Evolutionary conservation across 2,329 filamentous ascomycete species (phyloP).

Genomic region (Talaromyces sp.): DNA sequence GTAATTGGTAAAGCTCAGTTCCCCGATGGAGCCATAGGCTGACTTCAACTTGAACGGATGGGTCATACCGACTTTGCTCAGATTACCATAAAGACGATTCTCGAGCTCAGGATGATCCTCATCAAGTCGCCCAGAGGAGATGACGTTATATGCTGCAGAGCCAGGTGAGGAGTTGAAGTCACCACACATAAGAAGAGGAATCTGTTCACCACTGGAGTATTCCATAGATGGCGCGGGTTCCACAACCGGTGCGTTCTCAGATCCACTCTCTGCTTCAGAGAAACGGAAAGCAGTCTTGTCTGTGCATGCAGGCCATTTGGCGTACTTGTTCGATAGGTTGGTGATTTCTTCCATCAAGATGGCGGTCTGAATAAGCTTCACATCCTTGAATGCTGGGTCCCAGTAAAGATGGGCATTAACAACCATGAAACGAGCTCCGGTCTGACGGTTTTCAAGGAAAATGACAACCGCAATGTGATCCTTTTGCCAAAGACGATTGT

Average conservation of each 20-base stretch:
- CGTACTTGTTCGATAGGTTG: slow-evolving; percentile 82
- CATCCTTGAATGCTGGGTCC: slow-evolving; percentile 87
- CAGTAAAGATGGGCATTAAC: slow-evolving; percentile 94
- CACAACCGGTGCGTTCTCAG: slow-evolving; percentile 49
- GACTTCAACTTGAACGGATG: slow-evolving; percentile 95
- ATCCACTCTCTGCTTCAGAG: slow-evolving; percentile 52
- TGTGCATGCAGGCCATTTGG: slow-evolving; percentile 74
- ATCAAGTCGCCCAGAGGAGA: slow-evolving; percentile 76
- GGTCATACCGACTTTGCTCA: slow-evolving; percentile 87
- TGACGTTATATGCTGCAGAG: slow-evolving; percentile 88
- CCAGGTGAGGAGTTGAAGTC: slow-evolving; percentile 92
- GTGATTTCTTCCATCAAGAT: slow-evolving; percentile 92
- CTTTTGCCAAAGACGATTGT: slow-evolving; percentile 97
- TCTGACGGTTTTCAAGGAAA: slow-evolving; percentile 89
- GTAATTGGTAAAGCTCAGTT: slow-evolving; percentile 94
- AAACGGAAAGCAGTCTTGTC: slow-evolving; percentile 68
- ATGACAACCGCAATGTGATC: slow-evolving; percentile 93
- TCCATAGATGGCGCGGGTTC: slow-evolving; percentile 80
- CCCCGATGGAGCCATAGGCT: slow-evolving; percentile 80
- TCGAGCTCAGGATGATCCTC: slow-evolving; percentile 79
- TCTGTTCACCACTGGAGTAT: slow-evolving; percentile 82
- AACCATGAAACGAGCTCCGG: slow-evolving; percentile 88
- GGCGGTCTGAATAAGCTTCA: slow-evolving; percentile 94
- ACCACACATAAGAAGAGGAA: slow-evolving; percentile 87
- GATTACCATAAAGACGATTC: slow-evolving; percentile 85